Percentiles rank a stretch among this genome's conserved stretches.
These are phyloP conservation scores for Angophora floribunda DNA, from an alignment of 345 rosid species.

Conservation along the genomic window DNA sequence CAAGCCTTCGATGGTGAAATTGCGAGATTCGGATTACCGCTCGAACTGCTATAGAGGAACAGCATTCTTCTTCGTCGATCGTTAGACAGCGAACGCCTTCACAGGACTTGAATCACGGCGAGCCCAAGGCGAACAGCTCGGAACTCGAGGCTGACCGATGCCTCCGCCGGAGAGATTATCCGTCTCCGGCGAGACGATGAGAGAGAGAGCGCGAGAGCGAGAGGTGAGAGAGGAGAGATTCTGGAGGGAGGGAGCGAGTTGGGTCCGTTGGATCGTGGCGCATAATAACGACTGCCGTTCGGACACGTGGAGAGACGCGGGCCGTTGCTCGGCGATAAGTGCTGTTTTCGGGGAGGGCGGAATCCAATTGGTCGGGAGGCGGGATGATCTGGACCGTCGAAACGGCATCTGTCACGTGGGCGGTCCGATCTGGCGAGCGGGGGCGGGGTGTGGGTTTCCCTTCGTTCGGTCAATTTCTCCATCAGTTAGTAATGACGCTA, in stretches of 20 bases:
- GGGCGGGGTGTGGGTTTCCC: not conserved
- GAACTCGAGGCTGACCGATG: not conserved
- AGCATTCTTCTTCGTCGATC: not conserved
- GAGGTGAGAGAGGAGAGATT: not conserved
- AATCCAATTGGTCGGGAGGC: not conserved
- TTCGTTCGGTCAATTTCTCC: not conserved
- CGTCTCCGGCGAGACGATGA: not conserved
- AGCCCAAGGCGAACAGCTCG: not conserved
- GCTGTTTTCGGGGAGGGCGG: not conserved
- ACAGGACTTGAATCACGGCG: not conserved
- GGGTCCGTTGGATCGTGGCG: conserved; percentile 4
- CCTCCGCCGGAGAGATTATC: not conserved
- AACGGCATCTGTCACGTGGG: conserved; percentile 4
- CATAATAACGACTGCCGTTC: not conserved
- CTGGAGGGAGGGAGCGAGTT: not conserved
- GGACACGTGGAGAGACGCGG: conserved; percentile 7
- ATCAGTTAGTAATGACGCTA: not conserved
- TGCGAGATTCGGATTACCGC: not conserved
- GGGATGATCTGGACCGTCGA: conserved; percentile 1
- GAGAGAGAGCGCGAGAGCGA: not conserved
- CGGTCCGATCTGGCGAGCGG: not conserved
- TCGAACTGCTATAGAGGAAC: not conserved
- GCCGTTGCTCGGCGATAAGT: conserved; percentile 28
- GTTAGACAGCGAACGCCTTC: not conserved
- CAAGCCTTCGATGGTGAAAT: not conserved